phyloP scores from a whole-genome alignment of 2,329 filamentous ascomycete genomes.

The Lachnellula hyalina region DNA sequence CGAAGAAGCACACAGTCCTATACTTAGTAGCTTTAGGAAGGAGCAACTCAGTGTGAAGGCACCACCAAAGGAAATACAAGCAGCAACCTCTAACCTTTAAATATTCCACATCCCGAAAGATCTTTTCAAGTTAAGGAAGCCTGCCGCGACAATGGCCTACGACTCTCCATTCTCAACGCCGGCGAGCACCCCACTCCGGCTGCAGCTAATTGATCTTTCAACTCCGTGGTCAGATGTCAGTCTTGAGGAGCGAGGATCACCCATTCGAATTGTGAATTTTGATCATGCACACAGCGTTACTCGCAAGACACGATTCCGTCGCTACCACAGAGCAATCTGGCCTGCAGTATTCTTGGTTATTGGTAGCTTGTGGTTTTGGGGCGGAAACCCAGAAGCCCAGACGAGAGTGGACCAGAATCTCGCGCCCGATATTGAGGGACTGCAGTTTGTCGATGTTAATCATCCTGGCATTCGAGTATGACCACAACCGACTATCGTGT shows the following conservation, averaged over 20 bases:
- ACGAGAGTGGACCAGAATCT: background rate
- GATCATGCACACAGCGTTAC: background rate
- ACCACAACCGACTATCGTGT: background rate
- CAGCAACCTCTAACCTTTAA: background rate
- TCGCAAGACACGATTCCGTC: conserved; percentile 3
- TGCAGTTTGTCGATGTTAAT: conserved; percentile 21
- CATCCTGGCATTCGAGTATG: conserved; percentile 22
- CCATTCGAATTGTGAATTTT: background rate
- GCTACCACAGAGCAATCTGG: conserved; percentile 3
- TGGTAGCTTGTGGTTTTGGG: too few relatives aligned
- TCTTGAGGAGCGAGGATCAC: conserved; percentile 12
- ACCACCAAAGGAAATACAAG: too few relatives aligned
- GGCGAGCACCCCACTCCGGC: conserved; percentile 6
- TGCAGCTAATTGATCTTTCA: conserved; percentile 5
- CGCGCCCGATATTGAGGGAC: conserved; percentile 7
- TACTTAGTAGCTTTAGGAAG: background rate
- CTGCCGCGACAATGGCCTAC: conserved; percentile 8
- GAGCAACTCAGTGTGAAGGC: background rate
- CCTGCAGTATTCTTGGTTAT: background rate
- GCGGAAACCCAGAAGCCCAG: too few relatives aligned
- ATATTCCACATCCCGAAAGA: background rate
- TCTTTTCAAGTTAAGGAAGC: too few relatives aligned
- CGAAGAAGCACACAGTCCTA: background rate
- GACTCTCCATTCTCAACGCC: conserved; percentile 12
- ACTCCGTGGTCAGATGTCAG: conserved; percentile 19